Base-by-base conservation (phyloP, 768 basidiomycete species). In the Boletellus sp. region DNA sequence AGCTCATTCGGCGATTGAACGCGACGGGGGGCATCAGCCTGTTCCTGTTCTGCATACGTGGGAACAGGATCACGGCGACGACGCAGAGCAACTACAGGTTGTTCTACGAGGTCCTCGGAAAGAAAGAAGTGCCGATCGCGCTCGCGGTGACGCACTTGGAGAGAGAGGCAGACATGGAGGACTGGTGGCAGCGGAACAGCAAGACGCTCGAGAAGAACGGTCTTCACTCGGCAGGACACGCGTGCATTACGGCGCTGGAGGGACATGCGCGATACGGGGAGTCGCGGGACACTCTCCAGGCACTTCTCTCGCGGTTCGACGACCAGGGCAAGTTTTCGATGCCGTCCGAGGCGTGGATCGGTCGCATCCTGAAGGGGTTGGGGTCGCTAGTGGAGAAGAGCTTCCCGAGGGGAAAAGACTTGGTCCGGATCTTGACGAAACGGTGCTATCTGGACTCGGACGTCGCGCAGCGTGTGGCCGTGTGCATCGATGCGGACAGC, bases 81-180 rank as follows among this genome's bases (percentile, higher is more conserved):
- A 50, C 55, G 1, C 61, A 63, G 41, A 60, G 60, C 54, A 61
- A 61, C 37, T 63, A 63, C 11, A 28, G 58, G 2, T 38, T 63
- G 36, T 62, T 62, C 19, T 62, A 62, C 47, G 61, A 62, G 13
- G 48, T 62, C 3, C 50, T 70, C 0, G 65, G 68, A 16, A 60
- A 67, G 34, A 56, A 63, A 13, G 51, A 66, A 15, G 75, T 76
- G 7, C 74, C 74, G 0, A 64, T 70, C 19, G 62, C 71, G 9
- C 49, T 76, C 7, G 71, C 66, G 1, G 59, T 76, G 26, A 75
- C 71, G 0, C 71, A 74, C 22, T 61, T 76, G 19, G 74, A 74
- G 52, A 46, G 65, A 17, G 62, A 70, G 19, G 19, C 16, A 2
- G 49, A 60, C 26, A 70, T 70, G 68, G 70, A 70, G 43, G 58